phyloP scores from a whole-genome alignment of 352 stramenopile genomes.

The Globisporangium cystogenes region DNA sequence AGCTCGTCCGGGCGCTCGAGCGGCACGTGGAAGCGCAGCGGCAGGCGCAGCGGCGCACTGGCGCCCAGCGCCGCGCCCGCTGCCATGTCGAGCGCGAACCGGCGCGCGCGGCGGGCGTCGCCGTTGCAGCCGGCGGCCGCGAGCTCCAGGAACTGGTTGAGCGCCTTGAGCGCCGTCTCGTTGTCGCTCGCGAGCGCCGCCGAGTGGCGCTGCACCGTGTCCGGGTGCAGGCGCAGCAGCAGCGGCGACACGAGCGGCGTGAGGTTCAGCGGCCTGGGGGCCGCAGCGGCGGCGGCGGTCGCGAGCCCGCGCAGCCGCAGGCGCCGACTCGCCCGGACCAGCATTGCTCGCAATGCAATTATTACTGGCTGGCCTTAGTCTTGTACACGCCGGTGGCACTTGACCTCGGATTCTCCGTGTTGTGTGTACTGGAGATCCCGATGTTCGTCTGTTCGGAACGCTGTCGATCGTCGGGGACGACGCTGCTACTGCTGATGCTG shows the following conservation, averaged over 20 bases:
- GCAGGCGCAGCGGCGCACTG: slow-evolving; percentile 37
- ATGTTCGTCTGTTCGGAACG: too few relatives aligned
- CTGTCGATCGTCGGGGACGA: too few relatives aligned
- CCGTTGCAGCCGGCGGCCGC: slow-evolving; percentile 63
- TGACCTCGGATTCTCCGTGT: too few relatives aligned
- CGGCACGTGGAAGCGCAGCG: slow-evolving; percentile 51
- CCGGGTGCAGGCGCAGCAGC: slow-evolving; percentile 61
- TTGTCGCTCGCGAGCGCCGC: slow-evolving; percentile 40
- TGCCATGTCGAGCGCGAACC: slow-evolving; percentile 36
- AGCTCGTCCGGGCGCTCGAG: slow-evolving; percentile 7
- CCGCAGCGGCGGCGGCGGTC: neutral
- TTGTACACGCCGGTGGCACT: too few relatives aligned
- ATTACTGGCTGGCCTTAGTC: too few relatives aligned
- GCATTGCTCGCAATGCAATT: too few relatives aligned
- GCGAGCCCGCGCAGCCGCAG: slow-evolving; percentile 3
- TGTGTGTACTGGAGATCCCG: too few relatives aligned
- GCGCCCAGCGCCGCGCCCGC: slow-evolving; percentile 11
- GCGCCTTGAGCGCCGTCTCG: slow-evolving; percentile 69
- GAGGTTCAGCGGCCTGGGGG: slow-evolving; percentile 31
- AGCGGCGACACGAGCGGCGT: slow-evolving; percentile 64
- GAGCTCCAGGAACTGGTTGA: slow-evolving; percentile 73
- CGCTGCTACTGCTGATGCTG: too few relatives aligned
- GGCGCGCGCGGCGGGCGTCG: slow-evolving; percentile 48
- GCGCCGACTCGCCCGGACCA: neutral
- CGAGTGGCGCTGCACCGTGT: slow-evolving; percentile 50